These are phyloP conservation scores for Acer yangbiense DNA, from an alignment of 345 rosid genomes.

Conservation along the genomic window DNA sequence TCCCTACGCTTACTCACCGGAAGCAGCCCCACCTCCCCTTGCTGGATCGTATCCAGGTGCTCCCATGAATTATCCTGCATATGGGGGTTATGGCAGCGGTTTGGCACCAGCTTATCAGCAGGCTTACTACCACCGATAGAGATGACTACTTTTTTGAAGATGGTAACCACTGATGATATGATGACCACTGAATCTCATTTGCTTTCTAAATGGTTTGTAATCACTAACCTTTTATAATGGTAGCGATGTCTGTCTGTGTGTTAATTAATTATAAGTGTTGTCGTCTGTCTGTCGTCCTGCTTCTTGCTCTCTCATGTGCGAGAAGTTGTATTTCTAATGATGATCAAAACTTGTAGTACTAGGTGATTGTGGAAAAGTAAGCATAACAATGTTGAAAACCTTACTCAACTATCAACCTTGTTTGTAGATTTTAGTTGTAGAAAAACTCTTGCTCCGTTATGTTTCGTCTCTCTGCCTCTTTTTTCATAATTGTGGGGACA, in stretches of 20 bases:
- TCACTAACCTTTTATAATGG: constrained; percentile 71
- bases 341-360: constrained; percentile 49
- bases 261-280: constrained; percentile 55
- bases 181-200: constrained; percentile 48
- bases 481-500: neutral
- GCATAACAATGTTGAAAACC: constrained; percentile 39
- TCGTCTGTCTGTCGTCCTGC: constrained; percentile 2
- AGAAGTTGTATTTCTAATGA: constrained; percentile 66
- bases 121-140: constrained; percentile 88
- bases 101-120: constrained; percentile 75
- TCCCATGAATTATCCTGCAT: constrained; percentile 63
- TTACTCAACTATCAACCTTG: constrained; percentile 23
- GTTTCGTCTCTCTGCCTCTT: neutral
- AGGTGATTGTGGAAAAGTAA: constrained; percentile 62
- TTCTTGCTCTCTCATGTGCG: constrained; percentile 39
- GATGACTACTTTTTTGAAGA: constrained; percentile 42
- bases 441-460: constrained; percentile 8
- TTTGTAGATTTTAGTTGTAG: constrained; percentile 34
- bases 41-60: constrained; percentile 54
- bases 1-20: constrained; percentile 66
- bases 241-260: constrained; percentile 52
- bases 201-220: constrained; percentile 65
- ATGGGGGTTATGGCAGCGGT: constrained; percentile 54
- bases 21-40: constrained; percentile 53
- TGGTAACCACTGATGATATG: constrained; percentile 84